A percentile compares a stretch with the other conserved stretches of the same genome.
These are phyloP conservation scores for Fusarium sp. DNA, from an alignment of 2,329 filamentous ascomycete genomes.

Conservation along the genomic window DNA sequence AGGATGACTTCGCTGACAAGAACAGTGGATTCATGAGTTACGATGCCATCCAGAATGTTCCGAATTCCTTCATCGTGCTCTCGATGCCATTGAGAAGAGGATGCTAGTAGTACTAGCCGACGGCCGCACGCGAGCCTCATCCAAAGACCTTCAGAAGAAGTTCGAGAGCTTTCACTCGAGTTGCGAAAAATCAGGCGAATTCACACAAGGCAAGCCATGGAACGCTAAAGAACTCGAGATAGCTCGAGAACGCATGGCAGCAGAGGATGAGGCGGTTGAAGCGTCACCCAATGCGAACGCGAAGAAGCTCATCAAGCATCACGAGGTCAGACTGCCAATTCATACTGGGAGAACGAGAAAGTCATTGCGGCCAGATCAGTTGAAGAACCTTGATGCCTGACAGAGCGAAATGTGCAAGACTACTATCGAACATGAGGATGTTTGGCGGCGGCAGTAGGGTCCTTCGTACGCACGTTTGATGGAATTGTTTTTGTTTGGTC, in stretches of 20 bases:
- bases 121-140: neutral
- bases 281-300: slow-evolving; percentile 4
- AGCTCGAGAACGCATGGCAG: neutral
- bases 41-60: slow-evolving; percentile 5
- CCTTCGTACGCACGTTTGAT: too few species aligned
- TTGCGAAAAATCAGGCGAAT: neutral
- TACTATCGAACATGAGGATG: too few species aligned
- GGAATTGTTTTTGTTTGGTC: too few species aligned
- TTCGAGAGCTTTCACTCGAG: neutral
- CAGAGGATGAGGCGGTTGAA: neutral
- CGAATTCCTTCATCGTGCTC: neutral
- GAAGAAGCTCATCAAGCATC: neutral
- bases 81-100: neutral
- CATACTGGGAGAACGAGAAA: slow-evolving; percentile 1
- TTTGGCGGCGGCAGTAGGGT: too few species aligned
- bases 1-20: neutral
- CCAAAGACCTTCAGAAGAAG: neutral
- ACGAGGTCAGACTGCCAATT: neutral
- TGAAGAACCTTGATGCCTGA: neutral
- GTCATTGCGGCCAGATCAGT: neutral
- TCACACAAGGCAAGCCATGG: neutral
- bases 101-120: slow-evolving; percentile 16
- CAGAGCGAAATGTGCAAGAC: neutral
- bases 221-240: neutral
- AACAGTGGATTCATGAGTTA: slow-evolving; percentile 10